phyloP scores from a whole-genome alignment of 1,139 yeast genomes.

The Magnusiomyces paraingens region DNA sequence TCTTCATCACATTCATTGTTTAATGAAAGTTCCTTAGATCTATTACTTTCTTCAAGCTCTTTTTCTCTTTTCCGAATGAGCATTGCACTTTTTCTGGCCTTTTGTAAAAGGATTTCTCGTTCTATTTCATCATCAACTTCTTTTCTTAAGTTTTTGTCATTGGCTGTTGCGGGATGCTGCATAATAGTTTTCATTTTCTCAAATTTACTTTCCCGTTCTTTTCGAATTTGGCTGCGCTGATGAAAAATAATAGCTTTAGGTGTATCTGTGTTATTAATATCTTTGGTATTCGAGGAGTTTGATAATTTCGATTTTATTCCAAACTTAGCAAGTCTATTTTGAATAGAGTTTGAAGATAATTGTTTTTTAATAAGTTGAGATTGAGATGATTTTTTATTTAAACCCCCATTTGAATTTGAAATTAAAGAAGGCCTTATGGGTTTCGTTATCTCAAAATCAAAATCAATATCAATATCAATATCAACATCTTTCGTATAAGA shows the following conservation, averaged over 20 bases:
- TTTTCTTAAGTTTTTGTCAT: not conserved
- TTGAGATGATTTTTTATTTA: no score
- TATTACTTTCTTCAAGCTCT: not conserved
- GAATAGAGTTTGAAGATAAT: no score
- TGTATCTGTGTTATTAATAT: no score
- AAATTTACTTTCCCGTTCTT: not conserved
- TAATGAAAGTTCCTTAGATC: not conserved
- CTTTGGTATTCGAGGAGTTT: no score
- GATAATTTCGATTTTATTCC: no score
- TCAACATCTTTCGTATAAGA: no score
- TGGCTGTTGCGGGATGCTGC: not conserved
- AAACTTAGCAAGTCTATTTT: no score
- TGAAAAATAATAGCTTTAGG: not conserved
- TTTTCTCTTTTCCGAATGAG: not conserved
- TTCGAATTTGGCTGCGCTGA: not conserved
- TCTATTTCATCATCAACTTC: not conserved
- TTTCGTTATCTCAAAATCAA: no score
- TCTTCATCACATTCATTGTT: constrained; percentile 4
- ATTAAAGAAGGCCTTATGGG: no score
- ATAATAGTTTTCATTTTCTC: not conserved
- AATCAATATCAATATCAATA: no score
- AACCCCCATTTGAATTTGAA: no score
- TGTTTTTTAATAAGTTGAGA: no score
- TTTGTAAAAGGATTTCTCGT: not conserved
- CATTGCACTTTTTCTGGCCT: not conserved